Conservation (phyloP, 768 basidiomycete genomes). For the Peribolospora baueri region DNA sequence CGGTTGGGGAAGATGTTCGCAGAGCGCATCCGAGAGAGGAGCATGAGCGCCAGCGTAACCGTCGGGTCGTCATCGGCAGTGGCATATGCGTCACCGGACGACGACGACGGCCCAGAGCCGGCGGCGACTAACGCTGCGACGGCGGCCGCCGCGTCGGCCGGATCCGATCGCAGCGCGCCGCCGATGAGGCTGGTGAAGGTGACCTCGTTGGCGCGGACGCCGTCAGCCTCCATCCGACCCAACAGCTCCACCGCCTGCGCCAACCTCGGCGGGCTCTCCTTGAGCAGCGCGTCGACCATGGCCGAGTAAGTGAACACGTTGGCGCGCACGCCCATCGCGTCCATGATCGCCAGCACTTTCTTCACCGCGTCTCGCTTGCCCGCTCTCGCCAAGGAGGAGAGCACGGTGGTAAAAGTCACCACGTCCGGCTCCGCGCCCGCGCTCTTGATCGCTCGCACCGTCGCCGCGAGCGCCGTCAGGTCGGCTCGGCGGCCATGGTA, state of each 20-base stretch:
- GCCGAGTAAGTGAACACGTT: slow-evolving; percentile 54
- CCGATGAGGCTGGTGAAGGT: slow-evolving; percentile 57
- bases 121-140: no score
- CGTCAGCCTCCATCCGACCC: slow-evolving; percentile 39
- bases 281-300: slow-evolving; percentile 51
- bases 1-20: no score
- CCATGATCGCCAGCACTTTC: slow-evolving; percentile 47
- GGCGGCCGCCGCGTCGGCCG: no score
- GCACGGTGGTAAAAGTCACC: slow-evolving; percentile 64
- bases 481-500: slow-evolving; percentile 39
- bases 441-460: slow-evolving; percentile 34
- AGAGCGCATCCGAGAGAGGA: no score
- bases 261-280: slow-evolving; percentile 27
- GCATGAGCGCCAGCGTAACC: no score
- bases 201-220: slow-evolving; percentile 37
- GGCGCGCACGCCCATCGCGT: slow-evolving; percentile 42
- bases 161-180: no score
- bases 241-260: slow-evolving; percentile 43
- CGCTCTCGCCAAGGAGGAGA: slow-evolving; percentile 47
- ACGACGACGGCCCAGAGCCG: no score
- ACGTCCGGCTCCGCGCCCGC: slow-evolving; percentile 43
- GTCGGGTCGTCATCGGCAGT: no score
- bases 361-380: slow-evolving; percentile 41
- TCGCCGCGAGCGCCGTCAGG: slow-evolving; percentile 33
- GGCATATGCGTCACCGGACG: no score